These are phyloP conservation scores for Monocercomonoides exilis DNA, from an alignment of 78 protist species.

Conservation along the genomic window DNA sequence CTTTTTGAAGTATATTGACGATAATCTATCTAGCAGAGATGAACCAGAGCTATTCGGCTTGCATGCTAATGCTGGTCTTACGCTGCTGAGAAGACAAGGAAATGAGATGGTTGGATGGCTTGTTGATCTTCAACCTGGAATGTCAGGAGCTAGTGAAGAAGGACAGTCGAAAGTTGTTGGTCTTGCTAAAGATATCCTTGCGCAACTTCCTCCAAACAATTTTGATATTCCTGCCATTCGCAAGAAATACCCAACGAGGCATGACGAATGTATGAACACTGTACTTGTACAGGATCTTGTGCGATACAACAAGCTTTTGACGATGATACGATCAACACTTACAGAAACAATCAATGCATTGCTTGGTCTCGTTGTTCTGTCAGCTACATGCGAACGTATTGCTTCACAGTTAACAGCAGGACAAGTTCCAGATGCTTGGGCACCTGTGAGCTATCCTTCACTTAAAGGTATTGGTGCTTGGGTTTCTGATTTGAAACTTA, in stretches of 20 bases:
- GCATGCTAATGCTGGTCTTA: slow-evolving; percentile 60
- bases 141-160: neutral
- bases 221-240: slow-evolving; percentile 31
- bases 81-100: slow-evolving; percentile 40
- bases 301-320: slow-evolving; percentile 43
- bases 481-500: slow-evolving; percentile 34
- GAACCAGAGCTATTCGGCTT: slow-evolving; percentile 65
- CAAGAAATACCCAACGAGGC: slow-evolving; percentile 39
- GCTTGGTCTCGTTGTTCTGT: slow-evolving; percentile 61
- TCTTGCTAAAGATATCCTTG: slow-evolving; percentile 32
- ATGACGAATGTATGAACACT: slow-evolving; percentile 50
- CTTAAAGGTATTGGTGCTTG: slow-evolving; percentile 48
- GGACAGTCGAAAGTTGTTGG: slow-evolving; percentile 10
- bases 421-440: slow-evolving; percentile 43
- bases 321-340: neutral
- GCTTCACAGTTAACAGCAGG: neutral
- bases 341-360: slow-evolving; percentile 42
- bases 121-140: slow-evolving; percentile 19
- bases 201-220: slow-evolving; percentile 29
- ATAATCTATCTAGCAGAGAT: neutral
- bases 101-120: slow-evolving; percentile 10
- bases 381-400: slow-evolving; percentile 46
- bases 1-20: neutral
- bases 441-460: slow-evolving; percentile 35
- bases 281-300: slow-evolving; percentile 53